Percentiles rank a stretch among this genome's conserved stretches.
These are phyloP conservation scores for Pichia californica DNA, from an alignment of 805 yeast genomes.

Conservation along the genomic window DNA sequence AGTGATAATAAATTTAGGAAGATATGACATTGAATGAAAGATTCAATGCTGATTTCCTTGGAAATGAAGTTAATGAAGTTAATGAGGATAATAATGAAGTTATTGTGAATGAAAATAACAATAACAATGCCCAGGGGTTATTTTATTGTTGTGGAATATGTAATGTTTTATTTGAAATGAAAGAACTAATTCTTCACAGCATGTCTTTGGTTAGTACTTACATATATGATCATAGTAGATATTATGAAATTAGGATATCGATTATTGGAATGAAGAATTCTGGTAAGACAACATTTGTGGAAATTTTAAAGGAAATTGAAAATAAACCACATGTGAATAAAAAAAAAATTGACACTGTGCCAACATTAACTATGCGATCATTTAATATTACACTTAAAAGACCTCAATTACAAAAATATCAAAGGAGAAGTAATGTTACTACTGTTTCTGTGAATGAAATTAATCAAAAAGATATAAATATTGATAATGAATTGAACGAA, in stretches of 20 bases:
- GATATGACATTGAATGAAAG: too few relatives aligned
- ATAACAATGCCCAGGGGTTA: too few relatives aligned
- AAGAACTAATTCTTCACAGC: too few relatives aligned
- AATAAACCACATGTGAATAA: slow-evolving; percentile 6
- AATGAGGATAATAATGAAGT: too few relatives aligned
- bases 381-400: slow-evolving; percentile 11
- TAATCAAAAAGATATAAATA: neutral
- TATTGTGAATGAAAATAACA: too few relatives aligned
- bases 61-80: too few relatives aligned
- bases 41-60: too few relatives aligned
- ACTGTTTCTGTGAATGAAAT: too few relatives aligned
- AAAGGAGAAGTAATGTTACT: too few relatives aligned
- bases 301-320: slow-evolving; percentile 10
- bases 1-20: too few relatives aligned
- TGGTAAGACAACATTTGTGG: slow-evolving; percentile 27
- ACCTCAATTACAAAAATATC: neutral
- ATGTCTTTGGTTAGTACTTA: neutral
- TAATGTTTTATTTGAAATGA: too few relatives aligned
- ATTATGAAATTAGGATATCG: slow-evolving; percentile 21
- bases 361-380: slow-evolving; percentile 20
- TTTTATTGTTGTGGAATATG: too few relatives aligned
- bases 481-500: neutral
- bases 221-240: neutral
- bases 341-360: slow-evolving; percentile 7
- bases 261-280: slow-evolving; percentile 27